Evolutionary conservation across 2,329 filamentous ascomycete genomes (phyloP), one percentile per base, ranked within the genome.

Genomic region (Parastagonospora avenae): DNA sequence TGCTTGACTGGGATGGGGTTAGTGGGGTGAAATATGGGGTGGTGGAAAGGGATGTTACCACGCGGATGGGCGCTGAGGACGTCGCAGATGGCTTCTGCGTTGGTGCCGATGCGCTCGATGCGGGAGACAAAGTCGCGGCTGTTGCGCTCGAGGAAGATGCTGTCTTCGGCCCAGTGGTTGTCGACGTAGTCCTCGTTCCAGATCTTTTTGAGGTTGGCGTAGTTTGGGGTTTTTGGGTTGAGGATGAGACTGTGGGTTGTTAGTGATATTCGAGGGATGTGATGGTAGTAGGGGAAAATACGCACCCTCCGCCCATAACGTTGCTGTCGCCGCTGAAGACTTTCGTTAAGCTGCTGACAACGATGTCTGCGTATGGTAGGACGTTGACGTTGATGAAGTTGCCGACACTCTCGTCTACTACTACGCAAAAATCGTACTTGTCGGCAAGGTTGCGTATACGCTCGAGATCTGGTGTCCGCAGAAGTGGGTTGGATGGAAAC

Each of bases 311-410:
- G 51, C 92, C 94, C 93, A 97, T 97, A 60, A 99, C 94, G 73
- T 99, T 97, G 73, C 91, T 94, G 74, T 97, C 94, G 43, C 94
- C 94, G 48, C 91, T 96, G 77, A 99, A 99, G 46, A 97, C 89
- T 74, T 99, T 99, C 42, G 94, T 97, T 52, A 99, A 80, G 70
- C 91, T 96, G 79, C 91, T 96, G 49, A 96, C 93, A 4, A 97
- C 90, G 12, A 97, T 82, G 74, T 99, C 94, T 52, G 91, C 90
- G 68, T 88, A 89, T 2, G 89, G 91, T 4, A 99, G 82, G 4
- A 99, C 91, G 70, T 97, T 91, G 64, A 97, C 87, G 71, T 99
- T 99, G 68, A 95, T 86, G 71, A 97, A 96, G 49, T 94, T 99
- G 62, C 93, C 93, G 53, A 99, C 91, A 0, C 94, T 97, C 75